Evolutionary conservation across 2,329 filamentous ascomycete species (phyloP).

Genomic region (Endocalyx cinctus): DNA sequence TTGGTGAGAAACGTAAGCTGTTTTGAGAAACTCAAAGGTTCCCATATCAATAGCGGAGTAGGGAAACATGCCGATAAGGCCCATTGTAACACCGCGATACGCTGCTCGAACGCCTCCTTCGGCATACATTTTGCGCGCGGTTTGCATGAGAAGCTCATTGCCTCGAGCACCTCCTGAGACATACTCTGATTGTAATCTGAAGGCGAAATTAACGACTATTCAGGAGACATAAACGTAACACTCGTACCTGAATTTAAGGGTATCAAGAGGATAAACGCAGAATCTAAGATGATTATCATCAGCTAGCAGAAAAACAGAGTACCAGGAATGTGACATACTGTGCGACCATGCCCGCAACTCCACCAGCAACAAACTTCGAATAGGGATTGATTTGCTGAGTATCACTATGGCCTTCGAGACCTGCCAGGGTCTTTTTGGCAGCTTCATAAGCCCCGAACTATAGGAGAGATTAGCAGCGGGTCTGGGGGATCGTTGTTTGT

Average conservation of each 20-base stretch:
- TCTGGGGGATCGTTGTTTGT: too few relatives aligned
- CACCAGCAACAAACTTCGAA: slow-evolving; percentile 88
- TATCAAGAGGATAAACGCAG: slow-evolving; percentile 91
- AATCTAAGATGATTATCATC: too few relatives aligned
- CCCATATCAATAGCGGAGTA: slow-evolving; percentile 96
- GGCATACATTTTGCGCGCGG: slow-evolving; percentile 80
- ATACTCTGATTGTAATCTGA: slow-evolving; percentile 89
- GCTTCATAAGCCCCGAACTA: slow-evolving; percentile 93
- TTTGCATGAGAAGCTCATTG: slow-evolving; percentile 75
- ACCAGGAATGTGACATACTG: slow-evolving; percentile 53
- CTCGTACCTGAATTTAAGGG: slow-evolving; percentile 63
- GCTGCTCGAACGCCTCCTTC: slow-evolving; percentile 70
- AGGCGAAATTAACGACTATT: slow-evolving; percentile 29
- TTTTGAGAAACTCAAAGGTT: slow-evolving; percentile 91
- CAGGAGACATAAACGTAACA: slow-evolving; percentile 1
- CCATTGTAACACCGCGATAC: slow-evolving; percentile 91
- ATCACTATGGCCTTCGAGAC: slow-evolving; percentile 83
- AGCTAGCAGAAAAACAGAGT: neutral
- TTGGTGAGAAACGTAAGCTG: slow-evolving; percentile 63
- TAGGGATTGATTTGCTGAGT: slow-evolving; percentile 72
- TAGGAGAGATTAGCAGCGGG: slow-evolving; percentile 10
- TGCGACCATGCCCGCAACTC: slow-evolving; percentile 87
- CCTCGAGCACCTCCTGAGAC: slow-evolving; percentile 81
- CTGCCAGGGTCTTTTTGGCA: slow-evolving; percentile 80
- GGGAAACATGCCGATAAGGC: slow-evolving; percentile 92